Evolutionary conservation across 2,329 filamentous ascomycete genomes (phyloP).

Genomic region (Trichoderma cornu-damae): DNA sequence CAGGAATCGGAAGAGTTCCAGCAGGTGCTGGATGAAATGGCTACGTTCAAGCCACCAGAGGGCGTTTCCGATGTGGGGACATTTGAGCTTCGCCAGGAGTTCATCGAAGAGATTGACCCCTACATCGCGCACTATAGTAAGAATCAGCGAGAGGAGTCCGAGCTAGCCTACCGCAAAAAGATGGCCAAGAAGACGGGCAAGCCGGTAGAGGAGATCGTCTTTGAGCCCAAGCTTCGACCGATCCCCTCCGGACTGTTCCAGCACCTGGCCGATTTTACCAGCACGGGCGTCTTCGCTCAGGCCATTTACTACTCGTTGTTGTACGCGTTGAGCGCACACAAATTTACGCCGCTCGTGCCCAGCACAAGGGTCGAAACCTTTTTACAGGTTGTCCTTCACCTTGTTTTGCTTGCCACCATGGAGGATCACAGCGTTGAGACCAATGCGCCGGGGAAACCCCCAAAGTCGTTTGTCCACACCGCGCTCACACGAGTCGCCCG

Average conservation of each 20-base stretch:
- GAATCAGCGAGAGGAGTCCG: slow-evolving; percentile 93
- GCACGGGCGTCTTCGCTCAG: slow-evolving; percentile 80
- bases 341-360: slow-evolving; percentile 68
- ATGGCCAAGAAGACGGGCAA: slow-evolving; percentile 85
- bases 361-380: slow-evolving; percentile 83
- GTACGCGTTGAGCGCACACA: slow-evolving; percentile 67
- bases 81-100: slow-evolving; percentile 85
- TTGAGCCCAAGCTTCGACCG: slow-evolving; percentile 75
- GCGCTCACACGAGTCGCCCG: slow-evolving; percentile 61
- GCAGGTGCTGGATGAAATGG: slow-evolving; percentile 77
- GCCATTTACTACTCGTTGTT: slow-evolving; percentile 83
- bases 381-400: slow-evolving; percentile 82
- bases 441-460: slow-evolving; percentile 41
- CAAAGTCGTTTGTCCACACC: slow-evolving; percentile 65
- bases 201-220: slow-evolving; percentile 75
- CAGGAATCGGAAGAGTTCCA: slow-evolving; percentile 87
- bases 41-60: slow-evolving; percentile 83
- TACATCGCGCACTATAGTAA: slow-evolving; percentile 96
- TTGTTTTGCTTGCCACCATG: slow-evolving; percentile 76
- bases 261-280: slow-evolving; percentile 71
- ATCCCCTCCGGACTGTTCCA: slow-evolving; percentile 75
- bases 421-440: slow-evolving; percentile 67
- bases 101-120: slow-evolving; percentile 83
- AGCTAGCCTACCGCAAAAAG: slow-evolving; percentile 80
- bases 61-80: slow-evolving; percentile 88